Evolutionary conservation across 2,329 filamentous ascomycete species (phyloP), one percentile per base, ranked within the genome.

Genomic region (Hortaea sp.): DNA sequence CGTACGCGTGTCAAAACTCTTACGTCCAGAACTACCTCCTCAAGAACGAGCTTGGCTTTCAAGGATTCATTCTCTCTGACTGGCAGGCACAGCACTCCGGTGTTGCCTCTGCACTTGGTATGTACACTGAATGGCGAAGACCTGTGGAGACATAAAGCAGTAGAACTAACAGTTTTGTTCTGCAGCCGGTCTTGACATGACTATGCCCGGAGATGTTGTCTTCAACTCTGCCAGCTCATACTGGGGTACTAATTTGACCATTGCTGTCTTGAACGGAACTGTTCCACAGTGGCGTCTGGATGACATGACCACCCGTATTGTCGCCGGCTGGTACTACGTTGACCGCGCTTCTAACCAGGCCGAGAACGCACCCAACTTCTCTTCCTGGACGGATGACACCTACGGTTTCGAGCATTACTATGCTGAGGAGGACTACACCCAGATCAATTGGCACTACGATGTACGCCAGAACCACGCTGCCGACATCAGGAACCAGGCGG

Each of bases 191-290:
- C 70, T 92, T 27, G 88, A 94, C 63, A 88, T 92, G 85, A 76
- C 76, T n/a, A 92, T 92, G 87, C 85, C 85, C 1, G 86, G 87
- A 45, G 90, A 95, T 61, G 84, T 84, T 1, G 53, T 68, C 13
- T 94, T 95, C 69, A 79, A 84, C 64, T 79, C 76, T 4, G 85
- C 40, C 3, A 59, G 50, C 12, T 50, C 53, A 2, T 61, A 49
- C 50, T 61, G 55, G 59, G 90, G 90, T 7, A 70, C 81, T 29
- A 97, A 97, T 66, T 66, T 97, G 56, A 95, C 90, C 1, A 71
- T 94, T 41, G 86, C 86, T 1, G 81, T 95, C 5, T 67, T 94
- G 56, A 95, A 97, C 61, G 89, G 89, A 32, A 95, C 88, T 1
- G 71, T 97, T 30, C 87, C 90, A 1, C 79, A 85, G 55, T 94